These are phyloP conservation scores for Bothriochloa decipiens DNA, from an alignment of 176 grass and related monocot species.

Conservation along the genomic window DNA sequence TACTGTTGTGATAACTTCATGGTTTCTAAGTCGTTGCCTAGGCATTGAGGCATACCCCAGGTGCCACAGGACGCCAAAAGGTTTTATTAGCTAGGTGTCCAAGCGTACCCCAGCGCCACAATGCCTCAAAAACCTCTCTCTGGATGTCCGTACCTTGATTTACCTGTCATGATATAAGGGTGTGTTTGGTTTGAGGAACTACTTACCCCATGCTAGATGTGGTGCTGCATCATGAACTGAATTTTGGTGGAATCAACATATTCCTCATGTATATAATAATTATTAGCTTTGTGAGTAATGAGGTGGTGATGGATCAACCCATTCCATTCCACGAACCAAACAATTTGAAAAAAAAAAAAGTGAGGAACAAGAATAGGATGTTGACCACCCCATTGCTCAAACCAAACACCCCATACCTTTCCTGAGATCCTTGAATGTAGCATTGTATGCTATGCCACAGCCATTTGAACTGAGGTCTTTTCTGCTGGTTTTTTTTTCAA, in stretches of 20 bases:
- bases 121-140: not conserved
- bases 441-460: not conserved
- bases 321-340: too few species aligned
- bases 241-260: not conserved
- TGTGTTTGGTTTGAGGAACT: not conserved
- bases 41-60: not conserved
- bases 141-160: conserved; percentile 5
- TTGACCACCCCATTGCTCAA: not conserved
- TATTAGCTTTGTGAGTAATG: not conserved
- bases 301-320: not conserved
- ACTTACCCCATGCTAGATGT: too few species aligned
- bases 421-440: not conserved
- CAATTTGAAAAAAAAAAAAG: too few species aligned
- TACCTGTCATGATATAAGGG: not conserved
- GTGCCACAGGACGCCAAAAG: not conserved
- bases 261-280: not conserved
- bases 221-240: not conserved
- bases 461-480: not conserved
- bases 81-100: not conserved
- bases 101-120: not conserved
- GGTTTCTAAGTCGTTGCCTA: not conserved
- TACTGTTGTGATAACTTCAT: not conserved
- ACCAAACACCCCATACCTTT: not conserved
- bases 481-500: not conserved
- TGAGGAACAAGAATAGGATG: too few species aligned